These are phyloP conservation scores for Aspergillus texensis DNA, from an alignment of 2,329 filamentous ascomycete species.

Conservation along the genomic window DNA sequence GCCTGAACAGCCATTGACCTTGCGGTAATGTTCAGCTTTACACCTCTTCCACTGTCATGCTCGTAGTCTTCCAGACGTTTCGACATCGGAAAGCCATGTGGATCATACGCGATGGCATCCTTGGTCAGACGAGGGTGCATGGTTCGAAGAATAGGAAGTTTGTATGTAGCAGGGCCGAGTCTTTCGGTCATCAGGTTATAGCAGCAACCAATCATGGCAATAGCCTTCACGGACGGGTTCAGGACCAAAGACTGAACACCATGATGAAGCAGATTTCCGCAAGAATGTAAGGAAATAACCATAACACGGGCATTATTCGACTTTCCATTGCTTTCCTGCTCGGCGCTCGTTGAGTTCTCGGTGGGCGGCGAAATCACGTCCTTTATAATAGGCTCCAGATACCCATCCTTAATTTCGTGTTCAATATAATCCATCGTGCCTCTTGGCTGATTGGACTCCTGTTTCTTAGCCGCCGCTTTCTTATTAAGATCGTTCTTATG, in stretches of 20 bases:
- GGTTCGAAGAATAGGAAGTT: conserved; percentile 75
- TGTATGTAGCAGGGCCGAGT: conserved; percentile 83
- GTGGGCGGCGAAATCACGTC: conserved; percentile 31
- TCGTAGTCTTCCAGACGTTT: conserved; percentile 61
- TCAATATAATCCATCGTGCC: conserved; percentile 48
- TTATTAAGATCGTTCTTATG: conserved; percentile 13
- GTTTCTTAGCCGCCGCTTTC: conserved; percentile 16
- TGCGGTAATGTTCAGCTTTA: conserved; percentile 91
- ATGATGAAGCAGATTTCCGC: conserved; percentile 95
- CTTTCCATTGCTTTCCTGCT: conserved; percentile 8
- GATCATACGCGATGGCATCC: conserved; percentile 75
- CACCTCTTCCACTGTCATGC: conserved; percentile 60
- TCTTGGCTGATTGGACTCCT: conserved; percentile 20
- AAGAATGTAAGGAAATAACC: conserved; percentile 95
- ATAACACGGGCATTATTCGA: conserved; percentile 57
- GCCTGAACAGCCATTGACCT: conserved; percentile 98
- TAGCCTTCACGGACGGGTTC: conserved; percentile 82
- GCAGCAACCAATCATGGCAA: conserved; percentile 96
- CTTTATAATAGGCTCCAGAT: conserved; percentile 43
- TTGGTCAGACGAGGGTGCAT: conserved; percentile 69
- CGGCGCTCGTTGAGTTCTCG: not conserved
- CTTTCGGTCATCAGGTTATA: conserved; percentile 95
- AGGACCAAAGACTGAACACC: conserved; percentile 82
- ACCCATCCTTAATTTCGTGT: conserved; percentile 47
- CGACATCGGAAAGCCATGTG: conserved; percentile 93